These are phyloP conservation scores for Fusarium gaditjirri DNA, from an alignment of 2,329 filamentous ascomycete species.

Conservation along the genomic window DNA sequence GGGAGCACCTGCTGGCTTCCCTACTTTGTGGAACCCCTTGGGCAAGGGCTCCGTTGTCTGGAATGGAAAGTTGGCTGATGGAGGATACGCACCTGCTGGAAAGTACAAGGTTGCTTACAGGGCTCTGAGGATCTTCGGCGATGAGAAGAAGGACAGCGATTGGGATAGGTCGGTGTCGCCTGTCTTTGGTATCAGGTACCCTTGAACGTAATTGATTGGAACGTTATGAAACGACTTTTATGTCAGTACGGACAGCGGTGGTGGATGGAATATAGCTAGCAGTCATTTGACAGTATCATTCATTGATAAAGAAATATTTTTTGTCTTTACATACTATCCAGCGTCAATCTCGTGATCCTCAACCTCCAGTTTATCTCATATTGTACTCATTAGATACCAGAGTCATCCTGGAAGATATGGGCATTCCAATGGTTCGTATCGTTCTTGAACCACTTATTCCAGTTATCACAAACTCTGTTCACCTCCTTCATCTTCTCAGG, in stretches of 20 bases:
- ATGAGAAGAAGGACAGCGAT: constrained; percentile 55
- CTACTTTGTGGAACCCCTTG: constrained; percentile 47
- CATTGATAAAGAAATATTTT: neutral
- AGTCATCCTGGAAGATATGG: constrained; percentile 12
- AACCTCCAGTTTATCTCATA: neutral
- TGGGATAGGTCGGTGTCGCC: constrained; percentile 58
- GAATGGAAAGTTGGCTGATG: constrained; percentile 59
- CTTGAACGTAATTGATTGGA: neutral
- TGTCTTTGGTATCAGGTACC: constrained; percentile 58
- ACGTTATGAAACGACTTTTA: neutral
- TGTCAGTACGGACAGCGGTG: neutral
- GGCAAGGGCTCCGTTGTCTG: constrained; percentile 47
- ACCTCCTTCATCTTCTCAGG: constrained; percentile 17
- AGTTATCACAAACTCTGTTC: constrained; percentile 13
- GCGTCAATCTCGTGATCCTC: neutral
- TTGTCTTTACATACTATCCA: neutral
- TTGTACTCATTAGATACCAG: neutral
- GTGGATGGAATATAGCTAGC: neutral
- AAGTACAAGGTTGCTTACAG: constrained; percentile 61
- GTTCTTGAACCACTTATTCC: constrained; percentile 22
- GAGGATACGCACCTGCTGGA: constrained; percentile 60
- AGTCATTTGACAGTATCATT: neutral
- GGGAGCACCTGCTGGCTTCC: constrained; percentile 47
- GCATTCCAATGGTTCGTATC: constrained; percentile 7
- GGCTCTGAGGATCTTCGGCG: constrained; percentile 62